A percentile compares a stretch with the other conserved stretches of the same genome.
Evolutionary conservation across 1,284 basidiomycete species (phyloP).

Genomic region (Ganoderma boninense): DNA sequence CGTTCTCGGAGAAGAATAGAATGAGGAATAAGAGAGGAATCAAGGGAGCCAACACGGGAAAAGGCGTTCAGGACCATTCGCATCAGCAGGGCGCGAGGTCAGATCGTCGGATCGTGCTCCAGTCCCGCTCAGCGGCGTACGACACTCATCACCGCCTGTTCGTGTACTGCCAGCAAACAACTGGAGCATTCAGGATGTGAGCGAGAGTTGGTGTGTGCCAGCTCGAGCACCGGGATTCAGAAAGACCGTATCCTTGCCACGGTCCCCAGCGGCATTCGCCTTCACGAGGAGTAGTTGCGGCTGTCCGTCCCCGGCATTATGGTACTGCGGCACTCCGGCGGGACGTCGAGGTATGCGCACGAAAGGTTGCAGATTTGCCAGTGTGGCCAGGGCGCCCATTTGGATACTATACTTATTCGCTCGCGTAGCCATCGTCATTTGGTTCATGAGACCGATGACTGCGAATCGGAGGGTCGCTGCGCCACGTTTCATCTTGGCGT

Average conservation of each 20-base stretch:
- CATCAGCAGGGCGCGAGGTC: too few species aligned
- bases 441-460: background rate
- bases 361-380: conserved; percentile 13
- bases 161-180: background rate
- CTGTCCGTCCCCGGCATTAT: conserved; percentile 17
- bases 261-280: too few species aligned
- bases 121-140: too few species aligned
- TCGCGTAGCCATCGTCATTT: background rate
- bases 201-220: background rate
- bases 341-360: conserved; percentile 26
- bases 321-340: conserved; percentile 25
- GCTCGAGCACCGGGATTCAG: conserved; percentile 29
- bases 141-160: conserved; percentile 13
- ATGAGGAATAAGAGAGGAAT: too few species aligned
- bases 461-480: background rate
- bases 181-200: background rate
- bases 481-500: background rate
- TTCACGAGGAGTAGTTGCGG: conserved; percentile 26
- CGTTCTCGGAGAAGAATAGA: too few species aligned
- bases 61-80: too few species aligned
- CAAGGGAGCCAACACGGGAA: too few species aligned
- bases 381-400: conserved; percentile 21
- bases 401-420: background rate
- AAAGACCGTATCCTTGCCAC: too few species aligned
- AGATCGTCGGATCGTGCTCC: too few species aligned